phyloP scores from a whole-genome alignment of 805 yeast genomes.

The Lipomyces starkeyi region DNA sequence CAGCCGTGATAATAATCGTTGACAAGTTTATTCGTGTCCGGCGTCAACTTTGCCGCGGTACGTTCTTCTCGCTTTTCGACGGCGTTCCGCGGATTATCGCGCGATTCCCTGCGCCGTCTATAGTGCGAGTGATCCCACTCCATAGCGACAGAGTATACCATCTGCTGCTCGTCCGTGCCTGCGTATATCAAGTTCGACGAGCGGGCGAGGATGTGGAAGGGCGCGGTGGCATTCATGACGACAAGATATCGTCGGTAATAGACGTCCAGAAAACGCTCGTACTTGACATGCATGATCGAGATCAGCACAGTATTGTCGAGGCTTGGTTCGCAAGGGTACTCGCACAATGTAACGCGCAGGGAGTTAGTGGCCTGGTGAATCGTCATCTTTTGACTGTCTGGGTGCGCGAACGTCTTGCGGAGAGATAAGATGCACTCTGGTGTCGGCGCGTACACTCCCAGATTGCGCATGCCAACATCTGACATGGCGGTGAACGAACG shows the following conservation, averaged over 20 bases:
- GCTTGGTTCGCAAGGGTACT: constrained; percentile 33
- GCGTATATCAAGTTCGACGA: constrained; percentile 14
- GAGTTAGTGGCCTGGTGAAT: constrained; percentile 36
- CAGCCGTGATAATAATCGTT: constrained; percentile 32
- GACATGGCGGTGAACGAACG: constrained; percentile 22
- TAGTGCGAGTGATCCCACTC: constrained; percentile 32
- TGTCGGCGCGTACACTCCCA: constrained; percentile 10
- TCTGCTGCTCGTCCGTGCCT: constrained; percentile 23
- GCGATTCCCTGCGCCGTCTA: neutral
- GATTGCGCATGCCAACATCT: neutral
- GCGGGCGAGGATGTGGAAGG: constrained; percentile 29
- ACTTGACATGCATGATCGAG: constrained; percentile 30
- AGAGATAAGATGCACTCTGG: constrained; percentile 21
- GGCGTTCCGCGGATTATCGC: neutral
- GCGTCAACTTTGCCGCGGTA: neutral
- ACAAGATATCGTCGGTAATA: constrained; percentile 26
- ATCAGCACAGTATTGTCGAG: constrained; percentile 35
- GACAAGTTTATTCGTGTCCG: constrained; percentile 19
- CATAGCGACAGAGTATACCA: constrained; percentile 22
- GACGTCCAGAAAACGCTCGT: neutral
- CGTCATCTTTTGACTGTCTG: neutral
- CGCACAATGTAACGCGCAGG: constrained; percentile 35
- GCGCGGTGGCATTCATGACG: constrained; percentile 29
- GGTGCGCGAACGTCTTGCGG: constrained; percentile 3
- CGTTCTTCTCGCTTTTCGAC: neutral